phyloP scores from a whole-genome alignment of 2,329 filamentous ascomycete species.

The Claviceps capensis region DNA sequence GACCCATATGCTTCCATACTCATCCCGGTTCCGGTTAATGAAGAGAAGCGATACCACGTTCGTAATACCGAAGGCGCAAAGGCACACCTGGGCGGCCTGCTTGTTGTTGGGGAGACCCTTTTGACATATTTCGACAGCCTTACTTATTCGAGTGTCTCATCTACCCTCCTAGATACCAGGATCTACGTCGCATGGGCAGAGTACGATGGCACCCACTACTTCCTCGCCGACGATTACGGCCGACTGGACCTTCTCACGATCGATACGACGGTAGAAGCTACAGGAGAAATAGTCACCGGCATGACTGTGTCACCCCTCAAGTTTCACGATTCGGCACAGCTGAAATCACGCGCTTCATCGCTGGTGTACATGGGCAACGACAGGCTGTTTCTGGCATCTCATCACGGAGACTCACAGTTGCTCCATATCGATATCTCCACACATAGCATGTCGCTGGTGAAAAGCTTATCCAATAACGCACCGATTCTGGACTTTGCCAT shows the following conservation, averaged over 20 bases:
- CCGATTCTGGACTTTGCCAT: conserved; percentile 88
- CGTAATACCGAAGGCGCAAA: conserved; percentile 38
- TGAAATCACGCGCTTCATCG: conserved; percentile 60
- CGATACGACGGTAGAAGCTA: conserved; percentile 48
- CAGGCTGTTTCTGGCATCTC: conserved; percentile 75
- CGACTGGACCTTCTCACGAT: conserved; percentile 75
- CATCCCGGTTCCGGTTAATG: conserved; percentile 46
- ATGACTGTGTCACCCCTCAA: conserved; percentile 48
- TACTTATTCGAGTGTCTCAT: conserved; percentile 51
- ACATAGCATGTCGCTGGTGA: conserved; percentile 47
- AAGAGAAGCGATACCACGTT: conserved; percentile 46
- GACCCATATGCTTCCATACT: conserved; percentile 46
- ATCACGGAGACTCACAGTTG: conserved; percentile 84
- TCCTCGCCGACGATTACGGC: conserved; percentile 89
- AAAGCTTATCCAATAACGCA: conserved; percentile 63
- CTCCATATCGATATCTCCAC: conserved; percentile 39
- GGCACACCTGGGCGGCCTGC: conserved; percentile 52
- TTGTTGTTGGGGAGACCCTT: conserved; percentile 67
- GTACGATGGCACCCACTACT: conserved; percentile 66
- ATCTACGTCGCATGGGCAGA: conserved; percentile 88
- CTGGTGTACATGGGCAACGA: conserved; percentile 65
- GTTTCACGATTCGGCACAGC: conserved; percentile 13
- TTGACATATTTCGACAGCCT: conserved; percentile 77
- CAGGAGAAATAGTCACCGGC: conserved; percentile 51
- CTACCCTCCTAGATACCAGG: conserved; percentile 56